Evolutionary conservation across 169 alveolate genomes (phyloP), one percentile per base, ranked within the genome.

Genomic region (Pseudocohnilembus persalinus): DNA sequence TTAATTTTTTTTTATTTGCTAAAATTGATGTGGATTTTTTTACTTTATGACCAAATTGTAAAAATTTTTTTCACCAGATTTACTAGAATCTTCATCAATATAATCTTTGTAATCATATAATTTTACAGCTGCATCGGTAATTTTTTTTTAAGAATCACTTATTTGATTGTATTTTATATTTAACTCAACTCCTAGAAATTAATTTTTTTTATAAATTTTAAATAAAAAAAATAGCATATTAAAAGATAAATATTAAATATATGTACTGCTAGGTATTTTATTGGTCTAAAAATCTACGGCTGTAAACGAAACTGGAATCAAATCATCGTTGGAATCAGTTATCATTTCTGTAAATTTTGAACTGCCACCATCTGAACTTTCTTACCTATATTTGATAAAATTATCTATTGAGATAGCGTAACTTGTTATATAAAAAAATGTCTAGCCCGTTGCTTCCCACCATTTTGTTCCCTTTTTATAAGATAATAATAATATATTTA

Each of bases 1-100:
- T 32, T 83, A 82, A 88, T 92, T 92, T 31, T 94, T 87, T n/a
- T n/a, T n/a, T n/a, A n/a, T n/a, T n/a, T n/a, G n/a, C n/a, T n/a
- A n/a, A n/a, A n/a, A n/a, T n/a, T n/a, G n/a, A n/a, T n/a, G n/a
- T n/a, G n/a, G n/a, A n/a, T n/a, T n/a, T n/a, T 26, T 87, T 73
- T 76, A 93, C 86, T 30, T 80, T 78, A 29, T 92, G 90, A 24
- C 31, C 33, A n/a, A 90, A 86, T 30, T 88, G 83, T 1, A 90
- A 83, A 31, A 94, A 82, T 83, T 83, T 85, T 82, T 94, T 92
- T 73, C n/a, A n/a, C 79, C 81, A 6, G 73, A 30, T 63, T 79
- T 29, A n/a, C 35, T 77, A n/a, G 64, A 79, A 25, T 0, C 0
- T 28, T 79, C 84, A 0, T 29, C 27, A 20, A 73, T 79, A 27